Base-by-base conservation (phyloP, 2,329 filamentous ascomycete species). In the Sporothrix curviconia region DNA sequence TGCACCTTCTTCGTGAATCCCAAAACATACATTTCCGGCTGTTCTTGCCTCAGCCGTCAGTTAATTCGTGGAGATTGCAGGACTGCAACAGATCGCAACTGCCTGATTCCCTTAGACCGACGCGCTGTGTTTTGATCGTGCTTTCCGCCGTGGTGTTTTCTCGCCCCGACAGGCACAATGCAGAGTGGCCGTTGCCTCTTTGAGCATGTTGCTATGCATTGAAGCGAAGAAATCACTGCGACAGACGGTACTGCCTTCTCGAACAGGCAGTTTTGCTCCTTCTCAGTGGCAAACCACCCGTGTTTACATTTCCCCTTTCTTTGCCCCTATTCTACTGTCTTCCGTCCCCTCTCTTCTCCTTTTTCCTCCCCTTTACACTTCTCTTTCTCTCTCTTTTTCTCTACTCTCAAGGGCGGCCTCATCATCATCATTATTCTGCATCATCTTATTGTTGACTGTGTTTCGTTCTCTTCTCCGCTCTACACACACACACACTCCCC, bases 401-500 rank as follows among this genome's bases (percentile, higher is more conserved):
- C 53, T 49, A n/a, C 17, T 30, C 22, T 52, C 57, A 58, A 54
- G 52, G 44, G 46, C 32, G 28, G 47, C 55, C 32, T 59, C 58
- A 37, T 19, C 47, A 61, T 25, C 49, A 62, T 58, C 36, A 14
- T 60, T 60, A 60, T 55, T 22, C 17, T 34, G 42, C 32, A 55
- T 59, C 39, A 7, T 54, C 28, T 51, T 30, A 17, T 37, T 54
- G 25, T 60, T 54, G 49, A 30, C 15, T 32, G 28, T 43, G 53
- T 34, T 56, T 44, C n/a, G 8, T 52, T 52, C 34, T 28, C 24
- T 34, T 46, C 28, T 51, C 30, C 44, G 24, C n/a, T 30, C 25
- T 28, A n/a, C 39, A 37, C n/a, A 50, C 8, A n/a, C n/a, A n/a
- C n/a, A n/a, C n/a, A n/a, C n/a, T n/a, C n/a, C n/a, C n/a, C n/a